Evolutionary conservation across 1,284 basidiomycete genomes (phyloP).

Genomic region (Pseudozyma sp.): DNA sequence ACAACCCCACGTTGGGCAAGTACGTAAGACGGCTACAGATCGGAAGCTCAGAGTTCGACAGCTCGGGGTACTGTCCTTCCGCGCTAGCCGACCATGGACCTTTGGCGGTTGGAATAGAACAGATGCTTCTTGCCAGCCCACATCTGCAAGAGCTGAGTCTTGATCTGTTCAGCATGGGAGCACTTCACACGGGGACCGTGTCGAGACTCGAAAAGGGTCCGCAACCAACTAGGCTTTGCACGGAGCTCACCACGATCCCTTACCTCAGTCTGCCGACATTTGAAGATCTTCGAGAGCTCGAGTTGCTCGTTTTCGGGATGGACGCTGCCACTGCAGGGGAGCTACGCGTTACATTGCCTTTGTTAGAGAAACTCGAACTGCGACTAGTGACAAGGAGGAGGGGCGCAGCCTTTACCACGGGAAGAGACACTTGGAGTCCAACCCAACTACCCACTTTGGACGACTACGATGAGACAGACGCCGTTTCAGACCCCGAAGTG

Average conservation of each 20-base stretch:
- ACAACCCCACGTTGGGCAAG: slow-evolving; percentile 52
- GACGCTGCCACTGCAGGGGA: slow-evolving; percentile 37
- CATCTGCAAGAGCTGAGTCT: slow-evolving; percentile 49
- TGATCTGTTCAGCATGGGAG: slow-evolving; percentile 56
- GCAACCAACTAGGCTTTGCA: slow-evolving; percentile 40
- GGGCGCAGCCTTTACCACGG: slow-evolving; percentile 26
- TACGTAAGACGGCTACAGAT: slow-evolving; percentile 37
- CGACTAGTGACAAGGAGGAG: slow-evolving; percentile 40
- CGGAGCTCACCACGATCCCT: slow-evolving; percentile 52
- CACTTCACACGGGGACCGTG: slow-evolving; percentile 40
- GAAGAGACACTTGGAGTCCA: slow-evolving; percentile 32
- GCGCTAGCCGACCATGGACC: slow-evolving; percentile 45
- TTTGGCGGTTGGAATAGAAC: slow-evolving; percentile 52
- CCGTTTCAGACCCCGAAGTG: not conserved
- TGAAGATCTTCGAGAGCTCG: slow-evolving; percentile 45
- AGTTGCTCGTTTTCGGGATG: slow-evolving; percentile 57
- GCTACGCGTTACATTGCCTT: slow-evolving; percentile 40
- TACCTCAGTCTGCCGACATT: slow-evolving; percentile 56
- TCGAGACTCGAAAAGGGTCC: slow-evolving; percentile 47
- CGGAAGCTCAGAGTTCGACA: slow-evolving; percentile 51
- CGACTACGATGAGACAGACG: slow-evolving; percentile 4
- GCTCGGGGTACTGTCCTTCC: slow-evolving; percentile 50
- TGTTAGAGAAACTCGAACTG: slow-evolving; percentile 43
- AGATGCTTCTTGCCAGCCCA: slow-evolving; percentile 53
- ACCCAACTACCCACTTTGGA: slow-evolving; percentile 29